A percentile compares a stretch with the other conserved stretches of the same genome.
These are phyloP conservation scores for Neonectria punicea DNA, from an alignment of 2,329 filamentous ascomycete species.

Conservation along the genomic window DNA sequence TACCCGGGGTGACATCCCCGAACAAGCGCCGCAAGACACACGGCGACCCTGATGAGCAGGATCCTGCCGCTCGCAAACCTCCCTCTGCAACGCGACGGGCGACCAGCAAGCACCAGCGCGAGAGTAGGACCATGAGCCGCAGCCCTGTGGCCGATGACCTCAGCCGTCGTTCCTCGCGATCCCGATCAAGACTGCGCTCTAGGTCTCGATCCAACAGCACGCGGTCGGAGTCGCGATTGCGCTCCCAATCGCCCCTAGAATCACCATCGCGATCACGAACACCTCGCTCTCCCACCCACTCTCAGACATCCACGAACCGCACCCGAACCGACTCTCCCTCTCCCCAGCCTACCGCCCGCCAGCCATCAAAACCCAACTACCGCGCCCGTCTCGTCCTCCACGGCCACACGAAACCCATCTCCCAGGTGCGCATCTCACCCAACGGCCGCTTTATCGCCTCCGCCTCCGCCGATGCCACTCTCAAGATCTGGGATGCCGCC, in stretches of 20 bases:
- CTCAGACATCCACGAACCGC: conserved; percentile 45
- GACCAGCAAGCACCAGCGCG: conserved; percentile 31
- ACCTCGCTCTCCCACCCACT: conserved; percentile 45
- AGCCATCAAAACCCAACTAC: conserved; percentile 73
- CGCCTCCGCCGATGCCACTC: conserved; percentile 86
- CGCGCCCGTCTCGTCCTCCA: conserved; percentile 74
- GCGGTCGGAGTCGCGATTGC: conserved; percentile 51
- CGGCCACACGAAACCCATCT: conserved; percentile 83
- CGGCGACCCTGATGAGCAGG: conserved; percentile 40
- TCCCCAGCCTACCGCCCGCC: conserved; percentile 51
- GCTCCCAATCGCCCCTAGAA: conserved; percentile 46
- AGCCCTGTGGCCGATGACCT: conserved; percentile 38
- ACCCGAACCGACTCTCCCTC: conserved; percentile 46
- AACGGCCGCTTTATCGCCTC: conserved; percentile 91
- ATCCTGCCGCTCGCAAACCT: conserved; percentile 19
- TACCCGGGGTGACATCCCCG: conserved; percentile 40
- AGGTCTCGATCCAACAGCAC: conserved; percentile 49
- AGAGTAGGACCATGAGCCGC: conserved; percentile 39
- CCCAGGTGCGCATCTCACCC: conserved; percentile 90
- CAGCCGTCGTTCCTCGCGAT: conserved; percentile 46
- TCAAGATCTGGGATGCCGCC: conserved; percentile 88
- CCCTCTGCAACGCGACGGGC: conserved; percentile 27
- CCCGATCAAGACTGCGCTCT: conserved; percentile 48
- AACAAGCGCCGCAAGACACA: conserved; percentile 49
- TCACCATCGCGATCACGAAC: conserved; percentile 45